Conservation (phyloP, 352 stramenopile genomes). For the Halophytophthora polymorphica region DNA sequence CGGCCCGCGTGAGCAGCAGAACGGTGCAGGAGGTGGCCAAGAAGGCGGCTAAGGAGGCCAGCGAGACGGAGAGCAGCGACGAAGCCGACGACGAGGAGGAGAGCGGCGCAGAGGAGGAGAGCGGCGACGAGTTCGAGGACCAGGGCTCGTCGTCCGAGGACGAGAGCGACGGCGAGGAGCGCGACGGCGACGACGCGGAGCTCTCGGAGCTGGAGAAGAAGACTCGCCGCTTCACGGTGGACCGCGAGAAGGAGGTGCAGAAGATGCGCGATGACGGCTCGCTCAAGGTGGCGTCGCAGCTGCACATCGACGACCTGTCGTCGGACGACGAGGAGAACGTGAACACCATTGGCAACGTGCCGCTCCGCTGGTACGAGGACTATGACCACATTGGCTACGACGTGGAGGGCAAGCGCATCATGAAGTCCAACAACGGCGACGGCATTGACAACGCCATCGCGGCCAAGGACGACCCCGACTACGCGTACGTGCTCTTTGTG, state of each 20-base stretch:
- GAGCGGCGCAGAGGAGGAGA: slow-evolving; percentile 36
- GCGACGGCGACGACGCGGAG: slow-evolving; percentile 67
- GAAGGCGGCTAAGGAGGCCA: slow-evolving; percentile 28
- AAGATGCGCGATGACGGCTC: slow-evolving; percentile 84
- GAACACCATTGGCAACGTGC: slow-evolving; percentile 98
- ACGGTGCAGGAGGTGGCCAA: slow-evolving; percentile 9
- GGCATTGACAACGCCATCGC: slow-evolving; percentile 87
- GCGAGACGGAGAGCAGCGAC: slow-evolving; percentile 62
- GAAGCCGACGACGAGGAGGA: slow-evolving; percentile 54
- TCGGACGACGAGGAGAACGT: slow-evolving; percentile 96
- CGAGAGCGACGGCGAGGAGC: slow-evolving; percentile 46
- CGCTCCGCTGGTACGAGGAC: slow-evolving; percentile 99
- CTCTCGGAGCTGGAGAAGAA: slow-evolving; percentile 83
- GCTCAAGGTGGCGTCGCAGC: slow-evolving; percentile 76
- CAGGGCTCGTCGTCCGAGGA: slow-evolving; percentile 84
- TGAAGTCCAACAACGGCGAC: slow-evolving; percentile 89
- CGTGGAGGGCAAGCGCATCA: slow-evolving; percentile 95
- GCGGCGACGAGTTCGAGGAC: slow-evolving; percentile 79
- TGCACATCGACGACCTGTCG: slow-evolving; percentile 98
- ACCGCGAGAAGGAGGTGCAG: slow-evolving; percentile 75
- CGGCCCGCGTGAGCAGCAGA: slow-evolving; percentile 9
- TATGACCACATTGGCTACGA: slow-evolving; percentile 99
- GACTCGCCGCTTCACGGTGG: slow-evolving; percentile 63
- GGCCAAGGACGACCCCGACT: slow-evolving; percentile 91
- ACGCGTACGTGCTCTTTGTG: slow-evolving; percentile 60